phyloP scores from a whole-genome alignment of 1,284 basidiomycete genomes.

The Malassezia cuniculi region DNA sequence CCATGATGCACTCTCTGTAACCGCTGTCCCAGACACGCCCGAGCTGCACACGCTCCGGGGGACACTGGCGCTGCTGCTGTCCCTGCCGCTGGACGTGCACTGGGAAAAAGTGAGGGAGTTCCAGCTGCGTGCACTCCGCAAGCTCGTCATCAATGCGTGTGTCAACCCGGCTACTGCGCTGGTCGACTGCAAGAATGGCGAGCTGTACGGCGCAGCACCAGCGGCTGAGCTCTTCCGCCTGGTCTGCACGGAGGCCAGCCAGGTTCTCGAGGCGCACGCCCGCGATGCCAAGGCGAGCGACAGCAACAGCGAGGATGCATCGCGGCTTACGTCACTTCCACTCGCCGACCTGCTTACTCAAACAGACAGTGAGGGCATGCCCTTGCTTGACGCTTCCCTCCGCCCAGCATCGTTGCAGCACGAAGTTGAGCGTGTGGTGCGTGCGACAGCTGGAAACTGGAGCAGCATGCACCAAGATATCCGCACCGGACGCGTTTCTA shows the following conservation, averaged over 20 bases:
- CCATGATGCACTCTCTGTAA: conserved; percentile 16
- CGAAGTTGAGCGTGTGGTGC: conserved; percentile 25
- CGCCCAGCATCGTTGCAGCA: conserved; percentile 24
- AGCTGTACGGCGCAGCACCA: conserved; percentile 45
- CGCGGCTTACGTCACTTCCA: conserved; percentile 7
- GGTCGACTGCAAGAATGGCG: conserved; percentile 67
- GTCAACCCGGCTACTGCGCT: conserved; percentile 81
- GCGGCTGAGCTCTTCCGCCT: conserved; percentile 30
- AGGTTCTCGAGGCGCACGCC: conserved; percentile 29
- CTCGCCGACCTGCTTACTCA: conserved; percentile 15
- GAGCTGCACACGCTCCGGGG: conserved; percentile 19
- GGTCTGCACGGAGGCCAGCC: conserved; percentile 28
- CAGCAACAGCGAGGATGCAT: conserved; percentile 3
- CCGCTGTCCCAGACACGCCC: conserved; percentile 22
- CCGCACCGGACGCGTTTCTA: conserved; percentile 18
- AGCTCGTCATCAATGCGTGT: conserved; percentile 70
- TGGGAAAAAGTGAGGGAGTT: conserved; percentile 63
- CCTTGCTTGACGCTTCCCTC: conserved; percentile 25
- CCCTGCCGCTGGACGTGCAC: conserved; percentile 34
- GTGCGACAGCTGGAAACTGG: conserved; percentile 28
- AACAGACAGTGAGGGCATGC: conserved; percentile 16
- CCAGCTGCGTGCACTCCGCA: conserved; percentile 62
- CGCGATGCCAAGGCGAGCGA: conserved; percentile 17
- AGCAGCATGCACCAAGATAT: conserved; percentile 36
- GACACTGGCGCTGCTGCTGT: conserved; percentile 29